These are phyloP conservation scores for Cubamyces lactineus DNA, from an alignment of 768 basidiomycete species.

Conservation along the genomic window DNA sequence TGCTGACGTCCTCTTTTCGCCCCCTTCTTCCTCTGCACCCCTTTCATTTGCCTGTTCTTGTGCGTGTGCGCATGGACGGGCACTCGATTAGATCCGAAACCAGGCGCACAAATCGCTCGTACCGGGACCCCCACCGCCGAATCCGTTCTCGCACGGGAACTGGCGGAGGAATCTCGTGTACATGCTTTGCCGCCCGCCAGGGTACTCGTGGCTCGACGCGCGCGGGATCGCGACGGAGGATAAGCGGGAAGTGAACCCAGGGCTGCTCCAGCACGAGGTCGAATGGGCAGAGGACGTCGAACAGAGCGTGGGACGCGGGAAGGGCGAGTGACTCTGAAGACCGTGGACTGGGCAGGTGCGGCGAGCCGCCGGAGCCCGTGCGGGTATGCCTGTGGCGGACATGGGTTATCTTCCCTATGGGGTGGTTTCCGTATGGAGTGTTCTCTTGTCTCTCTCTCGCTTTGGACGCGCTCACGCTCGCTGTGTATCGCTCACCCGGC, in stretches of 20 bases:
- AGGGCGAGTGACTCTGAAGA: slow-evolving; percentile 13
- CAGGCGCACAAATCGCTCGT: slow-evolving; percentile 76
- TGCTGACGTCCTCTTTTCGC: slow-evolving; percentile 10
- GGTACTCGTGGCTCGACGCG: slow-evolving; percentile 79
- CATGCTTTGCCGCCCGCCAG: slow-evolving; percentile 78
- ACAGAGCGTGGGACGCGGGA: slow-evolving; percentile 25
- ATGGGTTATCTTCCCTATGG: not conserved
- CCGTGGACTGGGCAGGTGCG: not conserved
- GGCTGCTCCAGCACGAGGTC: slow-evolving; percentile 41
- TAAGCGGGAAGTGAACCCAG: slow-evolving; percentile 76
- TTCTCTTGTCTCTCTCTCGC: too few relatives aligned
- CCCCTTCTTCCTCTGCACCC: not conserved
- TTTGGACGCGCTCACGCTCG: too few relatives aligned
- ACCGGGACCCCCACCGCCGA: slow-evolving; percentile 68
- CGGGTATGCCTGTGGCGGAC: not conserved
- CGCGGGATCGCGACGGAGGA: slow-evolving; percentile 67
- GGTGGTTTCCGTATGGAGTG: too few relatives aligned
- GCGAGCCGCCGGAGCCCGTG: not conserved
- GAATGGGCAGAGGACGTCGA: slow-evolving; percentile 28
- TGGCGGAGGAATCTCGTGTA: slow-evolving; percentile 76
- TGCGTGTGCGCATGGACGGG: not conserved
- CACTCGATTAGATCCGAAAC: slow-evolving; percentile 68
- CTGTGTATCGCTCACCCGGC: too few relatives aligned
- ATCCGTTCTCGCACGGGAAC: slow-evolving; percentile 84
- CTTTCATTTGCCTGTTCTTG: not conserved